Evolutionary conservation across 495 filamentous ascomycete species (phyloP).

Genomic region (Aspergillus coremiiformis): DNA sequence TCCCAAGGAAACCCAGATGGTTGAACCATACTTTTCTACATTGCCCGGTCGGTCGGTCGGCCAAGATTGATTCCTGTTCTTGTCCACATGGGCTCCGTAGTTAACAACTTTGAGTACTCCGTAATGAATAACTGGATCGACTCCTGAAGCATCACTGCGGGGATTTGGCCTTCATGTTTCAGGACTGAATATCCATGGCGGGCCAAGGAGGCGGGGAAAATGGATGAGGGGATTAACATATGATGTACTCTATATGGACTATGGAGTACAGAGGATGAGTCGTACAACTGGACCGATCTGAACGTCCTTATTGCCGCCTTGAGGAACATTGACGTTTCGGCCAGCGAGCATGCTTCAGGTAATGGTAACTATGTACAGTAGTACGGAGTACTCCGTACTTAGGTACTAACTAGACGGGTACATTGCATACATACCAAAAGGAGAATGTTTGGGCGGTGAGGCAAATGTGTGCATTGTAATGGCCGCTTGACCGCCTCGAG

Average conservation of each 20-base stretch:
- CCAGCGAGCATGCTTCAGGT: conserved; percentile 3
- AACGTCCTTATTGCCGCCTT: conserved; percentile 4
- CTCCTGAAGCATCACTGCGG: neutral
- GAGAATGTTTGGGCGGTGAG: conserved; percentile 17
- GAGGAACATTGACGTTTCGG: neutral
- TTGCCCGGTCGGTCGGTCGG: neutral
- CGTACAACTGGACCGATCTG: conserved; percentile 6
- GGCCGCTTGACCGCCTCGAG: conserved; percentile 30
- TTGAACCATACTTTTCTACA: neutral
- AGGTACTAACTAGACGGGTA: no score
- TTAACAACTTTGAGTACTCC: no score
- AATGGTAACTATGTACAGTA: no score
- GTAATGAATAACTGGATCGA: no score
- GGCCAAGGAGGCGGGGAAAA: neutral
- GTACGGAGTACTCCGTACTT: neutral
- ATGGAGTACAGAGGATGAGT: no score
- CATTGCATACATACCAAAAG: no score
- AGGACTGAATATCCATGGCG: neutral
- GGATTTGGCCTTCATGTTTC: neutral
- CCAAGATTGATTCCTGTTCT: no score
- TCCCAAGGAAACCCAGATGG: neutral
- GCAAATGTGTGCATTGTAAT: conserved; percentile 2
- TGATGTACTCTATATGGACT: no score
- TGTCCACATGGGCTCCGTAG: no score
- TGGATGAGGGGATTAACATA: neutral